Evolutionary conservation across 2,329 filamentous ascomycete species (phyloP), one percentile per base, ranked within the genome.

Genomic region (Trichophyton rubrum): DNA sequence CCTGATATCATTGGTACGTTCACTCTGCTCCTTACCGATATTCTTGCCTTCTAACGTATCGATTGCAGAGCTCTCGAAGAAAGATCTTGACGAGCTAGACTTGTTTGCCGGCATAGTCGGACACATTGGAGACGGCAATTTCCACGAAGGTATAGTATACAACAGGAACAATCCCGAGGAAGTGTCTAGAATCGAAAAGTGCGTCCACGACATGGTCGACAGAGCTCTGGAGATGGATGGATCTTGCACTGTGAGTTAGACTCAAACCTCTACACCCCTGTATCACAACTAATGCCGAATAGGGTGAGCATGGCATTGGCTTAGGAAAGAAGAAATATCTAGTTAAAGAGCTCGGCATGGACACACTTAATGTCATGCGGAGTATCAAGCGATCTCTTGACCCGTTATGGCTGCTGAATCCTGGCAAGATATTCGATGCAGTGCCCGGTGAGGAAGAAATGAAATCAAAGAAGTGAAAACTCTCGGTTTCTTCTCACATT

Each of bases 161-260:
- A 84, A 93, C 73, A 82, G 82, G 27, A 80, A 78, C 24, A 79
- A 90, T 60, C 80, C 82, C 2, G 83, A 79, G 27, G 88, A 96
- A 73, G 82, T 82, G 60, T 85, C 81, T 47, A 88, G 87, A 66
- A 89, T 93, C 1, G 88, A 93, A 70, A 81, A 79, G 60, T 90
- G 89, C 64, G 89, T 96, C 55, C 85, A 91, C 70, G 86, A 90
- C 67, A 96, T 96, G 90, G 89, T 96, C 20, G 82, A 87, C 66
- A 83, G 89, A n/a, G 91, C 90, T 1, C 74, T 96, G 24, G 89
- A 92, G 65, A 96, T 96, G 90, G 91, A 96, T 62, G 90, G 91
- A 1, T 95, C 90, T 4, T 93, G 89, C 71, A 95, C 90, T 0
- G 77, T 78, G 73, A 70, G 68, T 67, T 56, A 24, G 20, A 3